Conservation (phyloP, 2,329 filamentous ascomycete genomes). For the Verticillium tricorpus region DNA sequence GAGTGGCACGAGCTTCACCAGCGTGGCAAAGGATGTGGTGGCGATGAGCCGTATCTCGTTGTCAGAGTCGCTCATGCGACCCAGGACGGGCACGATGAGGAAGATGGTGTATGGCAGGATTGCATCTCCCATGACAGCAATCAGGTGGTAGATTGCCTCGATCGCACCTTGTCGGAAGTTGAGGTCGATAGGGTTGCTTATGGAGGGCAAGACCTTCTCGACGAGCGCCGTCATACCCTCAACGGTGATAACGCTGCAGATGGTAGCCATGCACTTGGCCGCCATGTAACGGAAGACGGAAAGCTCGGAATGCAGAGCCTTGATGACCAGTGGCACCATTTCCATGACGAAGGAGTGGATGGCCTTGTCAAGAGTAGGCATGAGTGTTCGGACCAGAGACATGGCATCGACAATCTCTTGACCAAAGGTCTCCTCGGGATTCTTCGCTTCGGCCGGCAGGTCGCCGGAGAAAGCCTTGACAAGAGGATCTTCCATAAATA, state of each 20-base stretch:
- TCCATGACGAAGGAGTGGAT: conserved; percentile 78
- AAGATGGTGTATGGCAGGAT: conserved; percentile 98
- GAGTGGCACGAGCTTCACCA: conserved; percentile 94
- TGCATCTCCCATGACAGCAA: conserved; percentile 94
- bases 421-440: conserved; percentile 71
- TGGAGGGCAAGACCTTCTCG: conserved; percentile 85
- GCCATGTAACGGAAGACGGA: conserved; percentile 95
- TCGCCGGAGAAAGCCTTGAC: conserved; percentile 66
- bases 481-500: conserved; percentile 79
- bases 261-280: conserved; percentile 93
- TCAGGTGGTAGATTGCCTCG: conserved; percentile 93
- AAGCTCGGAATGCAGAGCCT: conserved; percentile 79
- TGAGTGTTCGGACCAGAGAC: conserved; percentile 85
- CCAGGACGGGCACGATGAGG: conserved; percentile 93
- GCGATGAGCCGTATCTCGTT: conserved; percentile 91
- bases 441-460: conserved; percentile 67
- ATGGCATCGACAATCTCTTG: conserved; percentile 93
- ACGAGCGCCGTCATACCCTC: conserved; percentile 95
- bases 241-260: conserved; percentile 94
- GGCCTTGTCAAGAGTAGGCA: conserved; percentile 77
- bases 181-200: conserved; percentile 85
- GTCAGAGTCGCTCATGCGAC: conserved; percentile 97
- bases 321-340: conserved; percentile 80
- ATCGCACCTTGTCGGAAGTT: conserved; percentile 89
- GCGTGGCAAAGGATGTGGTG: conserved; percentile 92